Conservation (phyloP, 1,139 yeast species). For the Candida gigantensis region DNA sequence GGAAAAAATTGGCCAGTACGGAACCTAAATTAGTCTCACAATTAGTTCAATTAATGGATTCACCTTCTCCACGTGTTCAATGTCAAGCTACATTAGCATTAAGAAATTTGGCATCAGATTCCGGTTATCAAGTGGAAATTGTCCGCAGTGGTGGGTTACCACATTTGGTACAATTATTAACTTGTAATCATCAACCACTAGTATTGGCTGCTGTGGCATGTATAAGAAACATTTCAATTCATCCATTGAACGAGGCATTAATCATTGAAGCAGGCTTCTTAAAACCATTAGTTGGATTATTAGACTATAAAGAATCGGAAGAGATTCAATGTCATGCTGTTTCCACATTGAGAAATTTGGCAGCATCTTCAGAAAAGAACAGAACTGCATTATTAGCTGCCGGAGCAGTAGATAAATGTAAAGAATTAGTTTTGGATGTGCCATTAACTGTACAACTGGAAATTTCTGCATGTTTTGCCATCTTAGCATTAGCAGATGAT, state of each 20-base stretch:
- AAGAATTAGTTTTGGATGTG: conserved; percentile 79
- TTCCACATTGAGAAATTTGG: conserved; percentile 90
- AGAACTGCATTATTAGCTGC: conserved; percentile 90
- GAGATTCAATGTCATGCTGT: conserved; percentile 98
- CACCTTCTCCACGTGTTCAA: conserved; percentile 89
- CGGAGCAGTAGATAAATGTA: conserved; percentile 93
- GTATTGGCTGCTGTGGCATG: conserved; percentile 98
- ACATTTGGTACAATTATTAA: conserved; percentile 81
- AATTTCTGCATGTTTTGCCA: conserved; percentile 96
- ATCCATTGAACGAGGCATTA: conserved; percentile 91
- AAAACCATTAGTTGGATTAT: conserved; percentile 80
- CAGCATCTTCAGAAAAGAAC: conserved; percentile 92
- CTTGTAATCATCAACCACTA: conserved; percentile 88
- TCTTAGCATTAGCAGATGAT: conserved; percentile 93
- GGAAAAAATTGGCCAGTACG: conserved; percentile 84
- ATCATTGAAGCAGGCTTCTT: conserved; percentile 96
- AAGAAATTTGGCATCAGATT: conserved; percentile 93
- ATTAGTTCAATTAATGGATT: conserved; percentile 88
- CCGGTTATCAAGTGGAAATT: conserved; percentile 88
- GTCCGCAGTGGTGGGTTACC: conserved; percentile 96
- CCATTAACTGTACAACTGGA: conserved; percentile 93
- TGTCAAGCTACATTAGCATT: conserved; percentile 97
- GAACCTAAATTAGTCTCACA: conserved; percentile 93
- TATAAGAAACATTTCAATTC: conserved; percentile 93
- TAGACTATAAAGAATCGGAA: conserved; percentile 85